phyloP scores from a whole-genome alignment of 345 rosid genomes.

The Citropsis articulata region DNA sequence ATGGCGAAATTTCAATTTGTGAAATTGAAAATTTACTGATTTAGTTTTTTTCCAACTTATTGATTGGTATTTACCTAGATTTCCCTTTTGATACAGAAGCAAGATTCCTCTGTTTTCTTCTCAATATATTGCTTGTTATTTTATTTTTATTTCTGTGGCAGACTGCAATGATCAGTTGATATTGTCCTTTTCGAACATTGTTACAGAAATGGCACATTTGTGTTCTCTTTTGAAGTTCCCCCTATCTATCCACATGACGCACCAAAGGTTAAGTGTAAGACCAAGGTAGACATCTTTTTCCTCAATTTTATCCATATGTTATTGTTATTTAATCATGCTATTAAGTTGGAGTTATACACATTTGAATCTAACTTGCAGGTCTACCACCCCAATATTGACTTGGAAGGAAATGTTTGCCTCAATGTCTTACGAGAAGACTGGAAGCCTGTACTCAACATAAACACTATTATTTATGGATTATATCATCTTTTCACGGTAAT shows the following conservation, averaged over 20 bases:
- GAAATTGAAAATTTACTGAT: not conserved
- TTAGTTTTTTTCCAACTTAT: too few relatives aligned
- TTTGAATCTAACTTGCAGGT: conserved; percentile 45
- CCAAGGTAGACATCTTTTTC: conserved; percentile 51
- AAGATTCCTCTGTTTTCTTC: not conserved
- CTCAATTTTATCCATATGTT: not conserved
- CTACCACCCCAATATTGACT: conserved; percentile 95
- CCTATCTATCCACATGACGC: conserved; percentile 92
- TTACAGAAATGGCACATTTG: conserved; percentile 73
- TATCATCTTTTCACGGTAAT: conserved; percentile 92
- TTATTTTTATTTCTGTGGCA: not conserved
- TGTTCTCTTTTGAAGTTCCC: conserved; percentile 87
- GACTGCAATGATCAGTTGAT: not conserved
- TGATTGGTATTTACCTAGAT: too few relatives aligned
- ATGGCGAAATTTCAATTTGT: not conserved
- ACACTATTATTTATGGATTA: conserved; percentile 85
- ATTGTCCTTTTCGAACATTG: not conserved
- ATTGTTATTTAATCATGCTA: not conserved
- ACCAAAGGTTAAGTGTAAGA: conserved; percentile 98
- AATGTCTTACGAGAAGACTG: conserved; percentile 95
- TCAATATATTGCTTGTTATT: not conserved
- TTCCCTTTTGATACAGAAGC: not conserved
- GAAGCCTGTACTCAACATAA: conserved; percentile 96
- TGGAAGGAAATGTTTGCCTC: conserved; percentile 96
- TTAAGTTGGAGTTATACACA: not conserved